Evolutionary conservation across 139 green algal species (phyloP).

Genomic region (Mesotaenium endlicherianum): DNA sequence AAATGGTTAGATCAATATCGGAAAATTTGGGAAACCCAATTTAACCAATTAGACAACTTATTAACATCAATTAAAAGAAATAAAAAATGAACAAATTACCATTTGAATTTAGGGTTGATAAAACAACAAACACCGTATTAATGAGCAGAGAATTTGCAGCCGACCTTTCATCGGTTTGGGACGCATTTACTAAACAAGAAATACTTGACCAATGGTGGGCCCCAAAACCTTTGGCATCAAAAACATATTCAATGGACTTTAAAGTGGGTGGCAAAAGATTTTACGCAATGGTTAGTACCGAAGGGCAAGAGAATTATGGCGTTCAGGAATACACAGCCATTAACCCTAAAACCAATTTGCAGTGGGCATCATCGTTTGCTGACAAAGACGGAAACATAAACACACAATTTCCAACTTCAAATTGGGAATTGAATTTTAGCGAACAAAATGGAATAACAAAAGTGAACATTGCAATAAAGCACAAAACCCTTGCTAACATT

Average conservation of each 20-base stretch:
- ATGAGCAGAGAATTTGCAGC: neutral
- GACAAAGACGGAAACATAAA: neutral
- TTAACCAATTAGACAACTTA: neutral
- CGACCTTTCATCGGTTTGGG: neutral
- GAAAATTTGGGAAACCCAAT: neutral
- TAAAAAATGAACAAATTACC: neutral
- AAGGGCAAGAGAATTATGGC: neutral
- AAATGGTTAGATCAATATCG: neutral
- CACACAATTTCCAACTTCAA: neutral
- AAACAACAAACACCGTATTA: neutral
- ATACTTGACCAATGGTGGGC: neutral
- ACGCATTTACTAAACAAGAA: neutral
- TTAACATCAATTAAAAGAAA: neutral
- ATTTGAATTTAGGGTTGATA: neutral
- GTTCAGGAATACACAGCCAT: neutral
- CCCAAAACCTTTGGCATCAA: neutral
- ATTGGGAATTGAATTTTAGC: neutral
- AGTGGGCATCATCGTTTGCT: neutral
- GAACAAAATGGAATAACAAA: neutral
- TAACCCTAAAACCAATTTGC: neutral
- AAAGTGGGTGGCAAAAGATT: neutral
- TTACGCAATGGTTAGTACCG: neutral
- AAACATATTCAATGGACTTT: neutral
- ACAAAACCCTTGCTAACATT: neutral
- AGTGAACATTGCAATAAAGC: neutral